Conservation (phyloP, 129 eudicot species). For the Escallonia rubra region DNA sequence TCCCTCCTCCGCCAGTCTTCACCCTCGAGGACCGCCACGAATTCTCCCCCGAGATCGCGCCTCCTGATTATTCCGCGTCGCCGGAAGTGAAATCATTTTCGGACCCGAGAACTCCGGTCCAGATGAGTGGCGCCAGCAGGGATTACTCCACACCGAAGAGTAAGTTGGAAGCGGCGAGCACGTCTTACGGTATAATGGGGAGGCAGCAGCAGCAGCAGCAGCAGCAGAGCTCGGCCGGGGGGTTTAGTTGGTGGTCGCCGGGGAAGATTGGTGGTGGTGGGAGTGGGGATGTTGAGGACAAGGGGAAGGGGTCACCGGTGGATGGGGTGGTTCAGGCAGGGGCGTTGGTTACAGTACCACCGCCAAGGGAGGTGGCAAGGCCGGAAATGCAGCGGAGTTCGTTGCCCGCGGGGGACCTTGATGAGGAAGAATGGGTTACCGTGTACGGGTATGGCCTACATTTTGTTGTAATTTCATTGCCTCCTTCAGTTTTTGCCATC, state of each 20-base stretch:
- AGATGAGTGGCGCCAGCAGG: slow-evolving; percentile 16
- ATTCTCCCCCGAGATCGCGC: slow-evolving; percentile 74
- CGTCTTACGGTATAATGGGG: slow-evolving; percentile 36
- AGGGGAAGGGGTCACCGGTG: slow-evolving; percentile 91
- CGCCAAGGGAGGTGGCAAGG: slow-evolving; percentile 88
- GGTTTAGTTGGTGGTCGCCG: slow-evolving; percentile 84
- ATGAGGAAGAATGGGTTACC: slow-evolving; percentile 99
- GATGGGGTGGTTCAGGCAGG: slow-evolving; percentile 84
- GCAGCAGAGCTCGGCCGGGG: slow-evolving; percentile 45
- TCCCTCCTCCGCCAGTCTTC: slow-evolving; percentile 86
- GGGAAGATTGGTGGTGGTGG: slow-evolving; percentile 43
- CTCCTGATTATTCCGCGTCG: slow-evolving; percentile 63
- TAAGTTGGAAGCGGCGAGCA: slow-evolving; percentile 51
- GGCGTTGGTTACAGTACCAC: slow-evolving; percentile 74
- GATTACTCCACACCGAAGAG: slow-evolving; percentile 52
- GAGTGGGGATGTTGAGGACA: slow-evolving; percentile 58
- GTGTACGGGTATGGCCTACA: slow-evolving; percentile 67
- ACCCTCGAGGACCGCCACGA: slow-evolving; percentile 93
- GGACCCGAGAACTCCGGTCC: slow-evolving; percentile 64
- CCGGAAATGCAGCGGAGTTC: slow-evolving; percentile 77
- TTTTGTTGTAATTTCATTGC: too few species aligned
- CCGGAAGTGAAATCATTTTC: slow-evolving; percentile 50
- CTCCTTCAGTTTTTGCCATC: too few species aligned
- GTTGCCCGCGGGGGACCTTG: slow-evolving; percentile 49
- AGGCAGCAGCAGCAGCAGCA: slow-evolving; percentile 45